These are phyloP conservation scores for Mycotypha africana DNA, from an alignment of 371 early-diverging fungal genomes.

Conservation along the genomic window DNA sequence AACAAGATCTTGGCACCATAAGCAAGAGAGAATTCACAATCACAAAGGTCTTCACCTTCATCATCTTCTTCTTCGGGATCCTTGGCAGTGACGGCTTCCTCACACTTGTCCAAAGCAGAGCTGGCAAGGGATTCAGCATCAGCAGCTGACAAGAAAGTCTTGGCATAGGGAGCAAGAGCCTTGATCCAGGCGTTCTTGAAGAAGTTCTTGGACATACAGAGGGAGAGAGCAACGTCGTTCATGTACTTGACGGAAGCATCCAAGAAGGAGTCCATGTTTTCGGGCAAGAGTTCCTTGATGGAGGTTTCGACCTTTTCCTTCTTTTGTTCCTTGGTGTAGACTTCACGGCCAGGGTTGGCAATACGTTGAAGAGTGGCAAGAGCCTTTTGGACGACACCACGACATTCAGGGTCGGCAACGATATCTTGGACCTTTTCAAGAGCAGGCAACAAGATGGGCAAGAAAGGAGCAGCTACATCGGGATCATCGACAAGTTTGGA, in stretches of 20 bases:
- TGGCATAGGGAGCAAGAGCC: conserved; percentile 50
- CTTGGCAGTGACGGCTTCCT: conserved; percentile 37
- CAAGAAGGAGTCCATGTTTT: conserved; percentile 19
- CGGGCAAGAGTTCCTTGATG: conserved; percentile 36
- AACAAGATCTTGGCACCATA: conserved; percentile 82
- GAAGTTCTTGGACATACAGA: conserved; percentile 38
- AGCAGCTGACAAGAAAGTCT: conserved; percentile 46
- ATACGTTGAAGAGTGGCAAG: conserved; percentile 38
- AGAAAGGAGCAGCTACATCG: conserved; percentile 73
- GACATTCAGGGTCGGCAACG: conserved; percentile 79
- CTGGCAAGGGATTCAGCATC: conserved; percentile 24
- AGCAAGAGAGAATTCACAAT: conserved; percentile 75
- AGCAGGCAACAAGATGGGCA: conserved; percentile 76
- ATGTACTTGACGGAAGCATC: conserved; percentile 33
- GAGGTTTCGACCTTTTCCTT: conserved; percentile 35
- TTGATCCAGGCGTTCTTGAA: conserved; percentile 31
- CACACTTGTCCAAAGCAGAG: conserved; percentile 33
- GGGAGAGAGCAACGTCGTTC: conserved; percentile 37
- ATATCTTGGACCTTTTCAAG: conserved; percentile 71
- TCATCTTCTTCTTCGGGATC: conserved; percentile 47
- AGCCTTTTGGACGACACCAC: conserved; percentile 56
- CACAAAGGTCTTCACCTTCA: conserved; percentile 72
- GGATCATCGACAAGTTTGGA: conserved; percentile 81
- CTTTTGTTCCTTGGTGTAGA: conserved; percentile 40
- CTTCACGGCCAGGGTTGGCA: conserved; percentile 23